These are phyloP conservation scores for Nicotiana obtusifolia DNA, from an alignment of 257 asterid species.

Conservation along the genomic window DNA sequence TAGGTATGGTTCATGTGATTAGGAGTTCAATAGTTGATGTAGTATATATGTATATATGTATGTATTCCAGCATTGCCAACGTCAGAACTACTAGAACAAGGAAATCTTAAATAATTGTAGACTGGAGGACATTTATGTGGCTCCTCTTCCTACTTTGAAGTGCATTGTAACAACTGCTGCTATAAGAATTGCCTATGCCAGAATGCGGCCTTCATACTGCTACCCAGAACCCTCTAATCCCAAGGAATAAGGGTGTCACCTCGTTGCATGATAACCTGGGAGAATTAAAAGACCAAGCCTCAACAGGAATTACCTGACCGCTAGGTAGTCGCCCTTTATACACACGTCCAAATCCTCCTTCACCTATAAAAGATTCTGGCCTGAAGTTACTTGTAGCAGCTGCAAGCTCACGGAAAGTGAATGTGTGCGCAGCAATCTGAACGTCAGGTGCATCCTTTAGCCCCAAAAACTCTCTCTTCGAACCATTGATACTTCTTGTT, in stretches of 20 bases:
- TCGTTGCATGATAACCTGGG: background rate
- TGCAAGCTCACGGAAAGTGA: slow-evolving; percentile 93
- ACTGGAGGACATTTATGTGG: background rate
- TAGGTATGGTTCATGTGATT: no score
- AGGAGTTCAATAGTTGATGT: no score
- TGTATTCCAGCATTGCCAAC: background rate
- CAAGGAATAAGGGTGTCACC: background rate
- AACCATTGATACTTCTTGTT: slow-evolving; percentile 49
- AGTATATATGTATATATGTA: no score
- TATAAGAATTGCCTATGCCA: background rate
- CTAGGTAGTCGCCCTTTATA: slow-evolving; percentile 69
- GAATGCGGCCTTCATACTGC: background rate
- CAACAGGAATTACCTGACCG: slow-evolving; percentile 61
- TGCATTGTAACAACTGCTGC: background rate
- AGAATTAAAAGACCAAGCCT: background rate
- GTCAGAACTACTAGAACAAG: background rate
- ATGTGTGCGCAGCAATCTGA: slow-evolving; percentile 94
- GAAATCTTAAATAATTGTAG: background rate
- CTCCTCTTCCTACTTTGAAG: background rate
- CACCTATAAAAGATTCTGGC: slow-evolving; percentile 88
- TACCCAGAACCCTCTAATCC: background rate
- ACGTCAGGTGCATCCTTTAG: slow-evolving; percentile 55
- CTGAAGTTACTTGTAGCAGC: slow-evolving; percentile 79
- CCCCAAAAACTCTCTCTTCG: slow-evolving; percentile 49
- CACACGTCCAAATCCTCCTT: slow-evolving; percentile 96